A percentile compares a stretch with the other conserved stretches of the same genome.
These are phyloP conservation scores for Pythium inflatum DNA, from an alignment of 352 stramenopile genomes.

Conservation along the genomic window DNA sequence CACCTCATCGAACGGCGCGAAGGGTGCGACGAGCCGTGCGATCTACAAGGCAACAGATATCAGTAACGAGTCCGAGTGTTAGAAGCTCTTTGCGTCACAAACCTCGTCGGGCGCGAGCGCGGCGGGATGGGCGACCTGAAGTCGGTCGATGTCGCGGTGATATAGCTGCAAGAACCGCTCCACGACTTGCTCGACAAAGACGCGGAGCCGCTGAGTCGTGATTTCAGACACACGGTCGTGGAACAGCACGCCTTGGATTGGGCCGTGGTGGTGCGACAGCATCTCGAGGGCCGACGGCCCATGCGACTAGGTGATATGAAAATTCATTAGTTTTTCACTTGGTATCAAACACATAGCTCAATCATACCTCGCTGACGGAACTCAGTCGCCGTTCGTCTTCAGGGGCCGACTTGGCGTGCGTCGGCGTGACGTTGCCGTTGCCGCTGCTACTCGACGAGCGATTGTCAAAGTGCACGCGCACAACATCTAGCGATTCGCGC, in stretches of 20 bases:
- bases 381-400: constrained; percentile 32
- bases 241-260: constrained; percentile 74
- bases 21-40: constrained; percentile 30
- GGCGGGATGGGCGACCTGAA: constrained; percentile 51
- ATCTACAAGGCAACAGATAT: constrained; percentile 13
- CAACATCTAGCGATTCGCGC: constrained; percentile 54
- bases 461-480: constrained; percentile 71
- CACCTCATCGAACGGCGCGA: constrained; percentile 35
- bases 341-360: constrained; percentile 1
- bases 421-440: constrained; percentile 24
- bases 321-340: no score
- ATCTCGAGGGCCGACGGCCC: constrained; percentile 65
- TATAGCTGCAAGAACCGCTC: constrained; percentile 54
- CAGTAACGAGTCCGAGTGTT: no score
- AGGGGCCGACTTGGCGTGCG: constrained; percentile 15
- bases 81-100: no score
- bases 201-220: constrained; percentile 48
- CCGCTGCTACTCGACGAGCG: constrained; percentile 25
- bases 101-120: constrained; percentile 37
- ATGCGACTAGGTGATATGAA: constrained; percentile 13
- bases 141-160: constrained; percentile 43
- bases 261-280: constrained; percentile 66
- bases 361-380: constrained; percentile 19
- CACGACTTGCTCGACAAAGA: constrained; percentile 63
- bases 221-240: constrained; percentile 65